phyloP scores from a whole-genome alignment of 2,329 filamentous ascomycete species.

The Aureobasidium namibiae region DNA sequence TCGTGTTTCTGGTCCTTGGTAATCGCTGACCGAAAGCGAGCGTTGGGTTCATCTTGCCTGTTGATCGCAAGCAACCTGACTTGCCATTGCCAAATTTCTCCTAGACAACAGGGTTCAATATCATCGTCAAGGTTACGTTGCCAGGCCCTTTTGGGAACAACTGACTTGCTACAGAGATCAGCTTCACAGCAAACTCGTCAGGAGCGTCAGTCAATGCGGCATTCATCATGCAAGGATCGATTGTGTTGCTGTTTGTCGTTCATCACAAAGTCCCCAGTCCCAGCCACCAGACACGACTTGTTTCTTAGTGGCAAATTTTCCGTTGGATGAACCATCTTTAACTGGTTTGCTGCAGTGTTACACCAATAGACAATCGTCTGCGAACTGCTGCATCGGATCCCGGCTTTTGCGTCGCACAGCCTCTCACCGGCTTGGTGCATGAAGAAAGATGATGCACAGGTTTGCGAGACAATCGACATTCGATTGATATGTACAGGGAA shows the following conservation, averaged over 20 bases:
- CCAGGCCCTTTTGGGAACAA: not conserved
- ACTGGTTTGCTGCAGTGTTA: slow-evolving; percentile 8
- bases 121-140: not conserved
- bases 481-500: slow-evolving; percentile 7
- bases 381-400: slow-evolving; percentile 12
- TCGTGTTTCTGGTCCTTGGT: slow-evolving; percentile 4
- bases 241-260: not conserved
- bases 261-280: not conserved
- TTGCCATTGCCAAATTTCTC: not conserved
- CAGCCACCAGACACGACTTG: not conserved
- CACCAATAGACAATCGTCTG: slow-evolving; percentile 10
- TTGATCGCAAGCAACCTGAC: not conserved
- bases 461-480: not conserved
- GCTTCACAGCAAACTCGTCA: not conserved
- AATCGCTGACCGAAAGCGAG: not conserved
- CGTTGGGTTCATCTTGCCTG: not conserved
- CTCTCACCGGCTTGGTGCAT: not conserved
- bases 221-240: not conserved
- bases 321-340: not conserved
- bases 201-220: not conserved
- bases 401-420: slow-evolving; percentile 4
- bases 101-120: not conserved
- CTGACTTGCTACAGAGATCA: not conserved
- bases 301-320: not conserved
- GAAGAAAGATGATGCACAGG: not conserved